A percentile compares a stretch with the other conserved stretches of the same genome.
Conservation (phyloP, 192 early-diverging fungal species). For the Ambispora gerdemannii region DNA sequence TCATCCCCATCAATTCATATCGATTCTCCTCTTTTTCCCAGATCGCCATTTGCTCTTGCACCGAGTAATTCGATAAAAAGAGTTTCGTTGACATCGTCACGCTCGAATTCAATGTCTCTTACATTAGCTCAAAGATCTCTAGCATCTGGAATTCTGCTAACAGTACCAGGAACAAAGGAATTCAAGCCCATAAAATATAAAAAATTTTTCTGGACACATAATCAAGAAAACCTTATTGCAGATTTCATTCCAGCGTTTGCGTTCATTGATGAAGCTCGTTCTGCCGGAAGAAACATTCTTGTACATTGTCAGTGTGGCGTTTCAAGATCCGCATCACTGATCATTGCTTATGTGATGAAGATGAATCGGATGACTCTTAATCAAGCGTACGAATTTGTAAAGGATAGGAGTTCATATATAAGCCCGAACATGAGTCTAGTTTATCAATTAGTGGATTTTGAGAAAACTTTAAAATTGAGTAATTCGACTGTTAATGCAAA, state of each 20-base stretch:
- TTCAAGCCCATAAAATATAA: slow-evolving; percentile 50
- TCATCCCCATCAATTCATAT: not conserved
- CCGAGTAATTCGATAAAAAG: slow-evolving; percentile 1
- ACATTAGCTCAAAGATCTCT: not conserved
- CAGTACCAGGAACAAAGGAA: slow-evolving; percentile 19
- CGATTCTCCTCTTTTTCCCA: not conserved
- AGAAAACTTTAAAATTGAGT: slow-evolving; percentile 42
- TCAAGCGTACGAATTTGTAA: slow-evolving; percentile 76
- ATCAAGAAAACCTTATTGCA: slow-evolving; percentile 57
- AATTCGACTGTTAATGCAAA: not conserved
- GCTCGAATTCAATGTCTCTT: not conserved
- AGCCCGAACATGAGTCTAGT: slow-evolving; percentile 82
- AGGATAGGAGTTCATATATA: slow-evolving; percentile 62
- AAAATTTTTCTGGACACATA: slow-evolving; percentile 72
- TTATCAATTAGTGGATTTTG: slow-evolving; percentile 73
- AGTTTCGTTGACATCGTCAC: not conserved
- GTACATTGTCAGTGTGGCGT: slow-evolving; percentile 90
- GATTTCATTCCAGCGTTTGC: slow-evolving; percentile 62
- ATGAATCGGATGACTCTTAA: slow-evolving; percentile 50
- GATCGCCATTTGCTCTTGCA: not conserved
- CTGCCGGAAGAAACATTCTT: slow-evolving; percentile 56
- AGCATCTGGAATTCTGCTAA: slow-evolving; percentile 6
- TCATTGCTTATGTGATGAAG: slow-evolving; percentile 89
- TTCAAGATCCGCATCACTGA: slow-evolving; percentile 79
- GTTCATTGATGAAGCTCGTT: slow-evolving; percentile 63